Percentiles rank a stretch among this genome's conserved stretches.
phyloP scores from a whole-genome alignment of 306 rosid genomes.

The Lathyrus tuberosus region DNA sequence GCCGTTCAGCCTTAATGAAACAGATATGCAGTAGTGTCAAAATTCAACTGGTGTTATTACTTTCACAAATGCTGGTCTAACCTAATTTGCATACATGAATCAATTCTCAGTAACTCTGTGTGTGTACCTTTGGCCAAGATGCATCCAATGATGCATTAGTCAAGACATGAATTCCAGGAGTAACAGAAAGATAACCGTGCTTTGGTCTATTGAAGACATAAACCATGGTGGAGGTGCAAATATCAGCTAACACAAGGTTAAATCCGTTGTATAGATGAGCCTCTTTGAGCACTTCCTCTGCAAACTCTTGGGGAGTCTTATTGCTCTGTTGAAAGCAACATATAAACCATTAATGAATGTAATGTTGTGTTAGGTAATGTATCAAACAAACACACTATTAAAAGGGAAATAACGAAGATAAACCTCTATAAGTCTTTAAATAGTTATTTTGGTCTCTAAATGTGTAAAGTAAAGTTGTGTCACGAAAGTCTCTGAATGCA shows the following conservation, averaged over 20 bases:
- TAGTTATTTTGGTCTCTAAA: no score
- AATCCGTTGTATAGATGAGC: conserved; percentile 74
- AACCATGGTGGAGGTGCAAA: conserved; percentile 61
- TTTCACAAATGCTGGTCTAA: no score
- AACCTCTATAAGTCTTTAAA: background rate
- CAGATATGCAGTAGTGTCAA: background rate
- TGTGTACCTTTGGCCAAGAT: conserved; percentile 87
- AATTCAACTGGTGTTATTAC: background rate
- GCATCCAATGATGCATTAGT: conserved; percentile 71
- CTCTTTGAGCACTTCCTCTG: conserved; percentile 58
- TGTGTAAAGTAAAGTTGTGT: no score
- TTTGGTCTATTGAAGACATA: conserved; percentile 75
- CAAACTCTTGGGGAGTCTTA: conserved; percentile 64
- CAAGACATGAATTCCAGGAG: conserved; percentile 86
- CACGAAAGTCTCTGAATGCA: no score
- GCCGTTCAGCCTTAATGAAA: conserved; percentile 63
- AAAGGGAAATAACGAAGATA: background rate
- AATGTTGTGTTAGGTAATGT: background rate
- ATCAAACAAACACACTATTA: background rate
- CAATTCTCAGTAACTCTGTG: background rate
- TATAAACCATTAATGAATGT: background rate
- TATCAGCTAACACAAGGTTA: conserved; percentile 71
- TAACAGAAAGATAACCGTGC: conserved; percentile 41
- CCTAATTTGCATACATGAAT: background rate
- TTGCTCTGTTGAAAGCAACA: conserved; percentile 54